Evolutionary conservation across 2,329 filamentous ascomycete species (phyloP).

Genomic region (Leptographium procerum): DNA sequence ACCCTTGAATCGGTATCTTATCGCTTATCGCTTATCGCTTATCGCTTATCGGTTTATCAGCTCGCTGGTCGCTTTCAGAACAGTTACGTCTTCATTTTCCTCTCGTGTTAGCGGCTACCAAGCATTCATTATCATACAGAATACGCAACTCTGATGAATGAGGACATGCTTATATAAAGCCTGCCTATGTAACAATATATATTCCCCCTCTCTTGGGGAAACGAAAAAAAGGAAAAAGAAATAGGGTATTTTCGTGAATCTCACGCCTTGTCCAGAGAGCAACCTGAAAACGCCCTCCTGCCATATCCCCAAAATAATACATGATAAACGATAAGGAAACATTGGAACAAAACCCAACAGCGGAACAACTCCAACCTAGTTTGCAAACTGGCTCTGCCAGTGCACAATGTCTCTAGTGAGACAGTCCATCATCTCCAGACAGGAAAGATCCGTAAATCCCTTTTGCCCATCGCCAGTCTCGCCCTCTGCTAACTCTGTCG

Average conservation of each 20-base stretch:
- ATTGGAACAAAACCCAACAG: slow-evolving; percentile 7
- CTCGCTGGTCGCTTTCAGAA: no score
- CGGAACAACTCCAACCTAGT: slow-evolving; percentile 5
- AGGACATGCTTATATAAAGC: neutral
- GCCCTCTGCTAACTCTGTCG: neutral
- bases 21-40: no score
- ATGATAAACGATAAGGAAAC: no score
- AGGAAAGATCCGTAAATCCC: slow-evolving; percentile 65
- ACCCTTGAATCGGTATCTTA: no score
- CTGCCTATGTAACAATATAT: neutral
- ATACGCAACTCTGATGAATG: no score
- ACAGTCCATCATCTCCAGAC: slow-evolving; percentile 83
- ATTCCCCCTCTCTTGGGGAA: neutral
- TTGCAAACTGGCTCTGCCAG: slow-evolving; percentile 65
- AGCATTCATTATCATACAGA: neutral
- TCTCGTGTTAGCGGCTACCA: no score
- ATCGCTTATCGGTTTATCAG: no score
- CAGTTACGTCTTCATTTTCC: neutral
- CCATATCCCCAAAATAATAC: neutral
- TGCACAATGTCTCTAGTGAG: slow-evolving; percentile 69
- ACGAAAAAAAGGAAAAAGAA: neutral
- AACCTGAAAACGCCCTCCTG: neutral
- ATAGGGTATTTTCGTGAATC: neutral
- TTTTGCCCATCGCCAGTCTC: slow-evolving; percentile 17
- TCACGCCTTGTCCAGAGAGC: neutral